Percentiles rank a stretch among this genome's conserved stretches.
phyloP scores from a whole-genome alignment of 1,284 basidiomycete species.

The Moniliella sp. region DNA sequence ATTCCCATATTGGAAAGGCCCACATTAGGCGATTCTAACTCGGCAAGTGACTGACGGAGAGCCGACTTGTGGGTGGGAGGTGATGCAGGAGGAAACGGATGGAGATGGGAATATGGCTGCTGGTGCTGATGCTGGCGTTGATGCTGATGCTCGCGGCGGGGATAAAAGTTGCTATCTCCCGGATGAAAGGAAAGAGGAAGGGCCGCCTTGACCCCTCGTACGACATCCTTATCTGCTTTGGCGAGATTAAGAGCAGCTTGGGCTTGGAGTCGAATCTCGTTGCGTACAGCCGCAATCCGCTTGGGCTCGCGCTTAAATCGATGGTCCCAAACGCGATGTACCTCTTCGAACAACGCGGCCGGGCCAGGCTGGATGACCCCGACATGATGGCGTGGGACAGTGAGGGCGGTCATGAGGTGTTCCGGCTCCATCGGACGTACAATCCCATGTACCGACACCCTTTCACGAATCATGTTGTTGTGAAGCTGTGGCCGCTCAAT shows the following conservation, averaged over 20 bases:
- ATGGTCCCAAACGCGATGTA: no score
- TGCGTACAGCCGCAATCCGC: slow-evolving; percentile 5
- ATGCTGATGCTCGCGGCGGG: no score
- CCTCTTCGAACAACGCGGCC: no score
- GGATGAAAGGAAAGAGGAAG: no score
- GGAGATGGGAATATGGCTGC: no score
- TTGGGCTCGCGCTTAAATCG: slow-evolving; percentile 7
- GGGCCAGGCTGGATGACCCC: slow-evolving; percentile 39
- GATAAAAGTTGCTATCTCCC: no score
- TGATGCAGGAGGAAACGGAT: no score
- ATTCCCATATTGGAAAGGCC: no score
- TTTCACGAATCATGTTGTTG: slow-evolving; percentile 56
- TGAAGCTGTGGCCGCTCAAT: slow-evolving; percentile 18
- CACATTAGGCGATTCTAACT: no score
- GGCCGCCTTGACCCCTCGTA: slow-evolving; percentile 4
- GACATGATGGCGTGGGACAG: slow-evolving; percentile 43
- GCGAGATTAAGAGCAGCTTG: slow-evolving; percentile 3
- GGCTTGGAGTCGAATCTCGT: slow-evolving; percentile 4
- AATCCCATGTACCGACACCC: slow-evolving; percentile 55
- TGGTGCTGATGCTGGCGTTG: no score
- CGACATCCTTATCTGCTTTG: slow-evolving; percentile 7
- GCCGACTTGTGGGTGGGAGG: no score
- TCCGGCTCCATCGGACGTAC: slow-evolving; percentile 57
- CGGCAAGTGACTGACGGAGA: no score
- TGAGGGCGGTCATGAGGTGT: slow-evolving; percentile 46